These are phyloP conservation scores for Syzygium aromaticum DNA, from an alignment of 345 rosid genomes.

Conservation along the genomic window DNA sequence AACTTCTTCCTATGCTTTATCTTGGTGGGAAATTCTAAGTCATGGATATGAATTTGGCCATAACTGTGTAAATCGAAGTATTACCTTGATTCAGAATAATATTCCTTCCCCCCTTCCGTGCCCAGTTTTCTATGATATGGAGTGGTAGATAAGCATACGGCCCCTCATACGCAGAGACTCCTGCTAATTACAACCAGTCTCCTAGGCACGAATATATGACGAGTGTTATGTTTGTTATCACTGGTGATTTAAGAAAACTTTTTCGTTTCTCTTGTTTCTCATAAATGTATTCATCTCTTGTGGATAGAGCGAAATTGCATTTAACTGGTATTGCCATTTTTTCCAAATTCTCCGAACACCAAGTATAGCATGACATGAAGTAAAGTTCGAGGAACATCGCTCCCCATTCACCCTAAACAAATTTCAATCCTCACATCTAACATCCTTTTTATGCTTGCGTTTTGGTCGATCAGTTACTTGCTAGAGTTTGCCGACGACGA, in stretches of 20 bases:
- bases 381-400: background rate
- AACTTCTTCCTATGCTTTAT: background rate
- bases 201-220: background rate
- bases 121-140: background rate
- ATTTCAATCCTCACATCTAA: background rate
- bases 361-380: background rate
- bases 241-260: background rate
- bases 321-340: background rate
- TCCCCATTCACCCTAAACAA: background rate
- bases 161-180: background rate
- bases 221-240: background rate
- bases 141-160: background rate
- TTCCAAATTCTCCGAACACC: background rate
- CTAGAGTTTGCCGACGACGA: conserved; percentile 94
- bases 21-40: background rate
- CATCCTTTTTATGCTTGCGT: background rate
- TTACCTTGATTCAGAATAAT: background rate
- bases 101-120: background rate
- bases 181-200: background rate
- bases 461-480: conserved; percentile 46
- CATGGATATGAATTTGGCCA: background rate
- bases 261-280: background rate
- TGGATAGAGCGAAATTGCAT: background rate
- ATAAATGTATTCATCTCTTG: background rate
- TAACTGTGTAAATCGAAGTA: background rate